Evolutionary conservation across 352 stramenopile genomes (phyloP), one percentile per base, ranked within the genome.

Genomic region (Phytopythium chamaehyphon): DNA sequence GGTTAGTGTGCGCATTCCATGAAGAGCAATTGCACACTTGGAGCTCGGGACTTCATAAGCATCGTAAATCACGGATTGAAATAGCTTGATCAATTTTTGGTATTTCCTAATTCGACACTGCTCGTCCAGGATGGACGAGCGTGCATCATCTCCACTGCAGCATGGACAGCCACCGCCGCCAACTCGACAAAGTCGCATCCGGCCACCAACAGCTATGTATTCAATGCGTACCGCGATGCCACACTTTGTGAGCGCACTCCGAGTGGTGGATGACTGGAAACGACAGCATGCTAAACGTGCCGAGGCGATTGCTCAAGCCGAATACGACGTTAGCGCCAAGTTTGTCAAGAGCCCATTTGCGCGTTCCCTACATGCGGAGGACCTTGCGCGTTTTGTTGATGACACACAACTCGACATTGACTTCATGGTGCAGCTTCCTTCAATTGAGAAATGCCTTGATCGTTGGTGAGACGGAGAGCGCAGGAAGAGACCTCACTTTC

Each of bases 391-490:
- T 2, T 92, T 88, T 47, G 59, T 92, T 28, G 76, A 88, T 37
- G 81, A 90, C 50, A 89, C 79, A 2, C 65, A 71, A 18, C 46
- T 90, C 31, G 81, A 94, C 51, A 88, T 91, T 42, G 83, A 89
- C 47, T 92, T 90, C 36, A 89, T 90, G 76, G 74, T 87, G 43
- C 78, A 88, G 47, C 54, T 94, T 11, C 83, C 83, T 40, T 92
- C 81, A 22, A 92, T 94, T 39, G 79, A 94, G 33, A 83, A 82
- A 46, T 90, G 78, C 43, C 59, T 92, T 1, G 71, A 81, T 6
- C 74, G 74, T 44, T 94, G 81, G 81, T 89, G 50, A 36, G 69
- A 40, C 18, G 23, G 15, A 14, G 3, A 35, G 12, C 10, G 15
- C 7, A n/a, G 2, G 12, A 4, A 8, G 9, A 7, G 31, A 15